phyloP scores from a whole-genome alignment of 2,329 filamentous ascomycete genomes.

The Corinectria fuckeliana region DNA sequence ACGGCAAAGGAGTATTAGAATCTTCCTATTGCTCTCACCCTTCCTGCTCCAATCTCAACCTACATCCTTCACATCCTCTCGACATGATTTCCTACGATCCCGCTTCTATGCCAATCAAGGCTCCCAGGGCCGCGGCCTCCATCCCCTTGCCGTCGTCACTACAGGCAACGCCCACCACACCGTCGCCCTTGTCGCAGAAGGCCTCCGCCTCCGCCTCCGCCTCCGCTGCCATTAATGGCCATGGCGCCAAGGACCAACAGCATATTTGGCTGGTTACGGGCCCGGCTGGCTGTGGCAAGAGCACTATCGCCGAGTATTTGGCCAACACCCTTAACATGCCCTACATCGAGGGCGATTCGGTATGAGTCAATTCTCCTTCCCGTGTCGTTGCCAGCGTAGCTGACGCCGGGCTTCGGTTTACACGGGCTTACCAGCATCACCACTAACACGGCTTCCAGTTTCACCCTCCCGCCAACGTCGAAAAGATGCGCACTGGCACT shows the following conservation, averaged over 20 bases:
- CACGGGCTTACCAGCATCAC: constrained; percentile 26
- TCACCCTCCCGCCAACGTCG: constrained; percentile 78
- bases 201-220: constrained; percentile 28
- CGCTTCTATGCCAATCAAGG: constrained; percentile 52
- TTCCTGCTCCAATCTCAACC: constrained; percentile 8
- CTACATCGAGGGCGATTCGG: constrained; percentile 80
- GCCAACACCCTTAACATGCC: constrained; percentile 68
- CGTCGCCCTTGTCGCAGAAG: constrained; percentile 28
- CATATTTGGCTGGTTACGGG: constrained; percentile 85
- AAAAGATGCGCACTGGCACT: constrained; percentile 87
- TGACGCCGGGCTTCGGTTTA: not conserved
- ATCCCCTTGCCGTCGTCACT: constrained; percentile 30
- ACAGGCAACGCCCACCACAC: constrained; percentile 25
- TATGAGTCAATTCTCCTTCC: constrained; percentile 50
- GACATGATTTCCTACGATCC: constrained; percentile 60
- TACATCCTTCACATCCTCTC: constrained; percentile 4
- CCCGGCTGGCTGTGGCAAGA: constrained; percentile 81
- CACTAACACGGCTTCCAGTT: constrained; percentile 59
- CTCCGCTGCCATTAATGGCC: constrained; percentile 41
- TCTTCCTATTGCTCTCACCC: constrained; percentile 12
- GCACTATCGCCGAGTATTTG: constrained; percentile 72
- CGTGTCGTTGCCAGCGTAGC: not conserved
- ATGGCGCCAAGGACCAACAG: constrained; percentile 50
- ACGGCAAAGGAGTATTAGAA: constrained; percentile 23
- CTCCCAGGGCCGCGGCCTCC: constrained; percentile 42